These are phyloP conservation scores for Blechomonas ayalai DNA, from an alignment of 208 protist genomes.

Conservation along the genomic window DNA sequence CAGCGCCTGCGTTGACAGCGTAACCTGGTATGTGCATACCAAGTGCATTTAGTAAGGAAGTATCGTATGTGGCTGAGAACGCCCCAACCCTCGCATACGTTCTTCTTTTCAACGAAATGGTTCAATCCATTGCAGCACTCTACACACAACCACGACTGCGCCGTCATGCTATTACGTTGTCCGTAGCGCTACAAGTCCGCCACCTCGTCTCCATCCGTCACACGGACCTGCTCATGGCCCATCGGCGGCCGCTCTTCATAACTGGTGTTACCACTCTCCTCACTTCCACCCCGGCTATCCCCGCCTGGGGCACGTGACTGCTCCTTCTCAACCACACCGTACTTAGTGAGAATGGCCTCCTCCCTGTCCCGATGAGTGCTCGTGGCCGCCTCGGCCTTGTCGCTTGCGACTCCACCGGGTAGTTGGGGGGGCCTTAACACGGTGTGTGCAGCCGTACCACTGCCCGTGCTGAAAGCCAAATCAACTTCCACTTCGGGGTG, in stretches of 20 bases:
- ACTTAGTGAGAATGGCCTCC: slow-evolving; percentile 36
- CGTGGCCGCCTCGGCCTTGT: slow-evolving; percentile 9
- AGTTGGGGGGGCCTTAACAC: no score
- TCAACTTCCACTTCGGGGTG: slow-evolving; percentile 37
- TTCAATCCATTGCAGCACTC: neutral
- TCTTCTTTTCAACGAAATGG: neutral
- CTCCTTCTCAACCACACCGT: slow-evolving; percentile 51
- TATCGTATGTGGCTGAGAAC: no score
- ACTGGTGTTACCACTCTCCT: slow-evolving; percentile 8
- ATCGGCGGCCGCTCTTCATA: slow-evolving; percentile 15
- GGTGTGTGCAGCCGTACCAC: no score
- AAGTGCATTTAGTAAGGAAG: no score
- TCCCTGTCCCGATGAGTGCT: slow-evolving; percentile 4
- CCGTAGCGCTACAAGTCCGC: slow-evolving; percentile 26
- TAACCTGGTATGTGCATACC: no score
- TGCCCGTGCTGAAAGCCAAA: no score
- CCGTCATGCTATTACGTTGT: no score
- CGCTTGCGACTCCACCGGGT: slow-evolving; percentile 33
- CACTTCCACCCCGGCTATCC: slow-evolving; percentile 9
- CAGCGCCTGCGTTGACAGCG: no score
- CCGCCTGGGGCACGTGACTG: slow-evolving; percentile 30
- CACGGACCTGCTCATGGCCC: slow-evolving; percentile 34
- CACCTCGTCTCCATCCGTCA: slow-evolving; percentile 26
- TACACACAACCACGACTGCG: no score
- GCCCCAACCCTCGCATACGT: neutral